These are phyloP conservation scores for Xenosphaeropsis pyriputrescens DNA, from an alignment of 2,329 filamentous ascomycete genomes.

Conservation along the genomic window DNA sequence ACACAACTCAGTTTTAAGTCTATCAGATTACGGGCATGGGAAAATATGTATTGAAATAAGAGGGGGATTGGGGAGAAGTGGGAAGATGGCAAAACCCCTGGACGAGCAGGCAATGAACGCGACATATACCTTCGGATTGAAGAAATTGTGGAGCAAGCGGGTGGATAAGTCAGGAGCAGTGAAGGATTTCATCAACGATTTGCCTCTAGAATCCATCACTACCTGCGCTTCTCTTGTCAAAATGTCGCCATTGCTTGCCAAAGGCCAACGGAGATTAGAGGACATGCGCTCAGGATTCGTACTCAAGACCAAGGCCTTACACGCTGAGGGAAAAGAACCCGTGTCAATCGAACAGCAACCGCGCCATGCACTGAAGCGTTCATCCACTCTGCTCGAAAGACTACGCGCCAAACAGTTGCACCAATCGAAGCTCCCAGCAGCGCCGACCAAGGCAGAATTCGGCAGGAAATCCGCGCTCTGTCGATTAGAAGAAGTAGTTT, in stretches of 20 bases:
- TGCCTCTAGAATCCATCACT: conserved; percentile 39
- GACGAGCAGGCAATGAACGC: conserved; percentile 36
- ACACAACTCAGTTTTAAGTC: conserved; percentile 18
- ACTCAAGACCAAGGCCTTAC: conserved; percentile 29
- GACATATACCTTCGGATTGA: conserved; percentile 37
- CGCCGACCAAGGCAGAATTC: conserved; percentile 37
- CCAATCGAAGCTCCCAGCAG: conserved; percentile 25
- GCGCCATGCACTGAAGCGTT: conserved; percentile 22
- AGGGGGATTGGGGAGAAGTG: conserved; percentile 4
- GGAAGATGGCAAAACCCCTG: conserved; percentile 22
- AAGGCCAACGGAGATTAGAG: conserved; percentile 54
- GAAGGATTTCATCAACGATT: conserved; percentile 32
- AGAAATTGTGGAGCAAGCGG: conserved; percentile 24
- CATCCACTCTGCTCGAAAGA: conserved; percentile 58
- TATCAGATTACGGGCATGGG: conserved; percentile 36
- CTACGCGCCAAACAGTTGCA: conserved; percentile 56
- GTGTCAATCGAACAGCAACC: conserved; percentile 8
- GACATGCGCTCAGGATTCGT: conserved; percentile 51
- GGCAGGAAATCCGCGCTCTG: conserved; percentile 50
- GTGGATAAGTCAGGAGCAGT: conserved; percentile 1
- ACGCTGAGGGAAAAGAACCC: conserved; percentile 19
- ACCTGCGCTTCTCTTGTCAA: conserved; percentile 34
- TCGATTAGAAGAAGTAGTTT: conserved; percentile 51
- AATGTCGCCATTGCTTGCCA: conserved; percentile 41
- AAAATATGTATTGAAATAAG: conserved; percentile 43